Conservation (phyloP, 495 filamentous ascomycete genomes). For the Talaromyces liani region DNA sequence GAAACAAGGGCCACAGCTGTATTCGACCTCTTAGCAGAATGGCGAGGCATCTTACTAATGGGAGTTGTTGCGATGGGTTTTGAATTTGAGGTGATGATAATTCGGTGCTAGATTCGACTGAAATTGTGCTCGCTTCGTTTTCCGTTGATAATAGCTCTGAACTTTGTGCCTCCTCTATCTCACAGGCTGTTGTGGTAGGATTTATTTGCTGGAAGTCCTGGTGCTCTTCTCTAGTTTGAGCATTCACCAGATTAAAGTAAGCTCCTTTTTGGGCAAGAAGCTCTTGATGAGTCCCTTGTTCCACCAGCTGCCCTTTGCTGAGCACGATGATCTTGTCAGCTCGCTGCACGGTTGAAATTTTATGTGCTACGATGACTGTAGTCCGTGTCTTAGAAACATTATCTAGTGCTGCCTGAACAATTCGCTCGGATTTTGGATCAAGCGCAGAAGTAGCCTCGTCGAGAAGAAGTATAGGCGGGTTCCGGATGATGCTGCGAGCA, state of each 20-base stretch:
- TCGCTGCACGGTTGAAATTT: constrained; percentile 45
- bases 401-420: constrained; percentile 41
- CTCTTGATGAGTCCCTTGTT: constrained; percentile 42
- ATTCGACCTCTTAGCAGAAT: background rate
- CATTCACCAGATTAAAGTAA: constrained; percentile 37
- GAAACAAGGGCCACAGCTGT: background rate
- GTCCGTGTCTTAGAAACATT: constrained; percentile 30
- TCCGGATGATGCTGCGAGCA: constrained; percentile 72
- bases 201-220: background rate
- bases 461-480: constrained; percentile 71
- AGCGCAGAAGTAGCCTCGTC: constrained; percentile 47
- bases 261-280: constrained; percentile 33
- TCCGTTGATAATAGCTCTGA: background rate
- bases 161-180: background rate
- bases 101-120: too few species aligned
- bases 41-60: background rate
- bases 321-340: constrained; percentile 50
- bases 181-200: background rate
- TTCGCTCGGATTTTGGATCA: constrained; percentile 38
- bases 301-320: constrained; percentile 33
- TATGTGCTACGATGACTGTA: constrained; percentile 47
- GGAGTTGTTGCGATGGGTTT: background rate
- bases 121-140: too few species aligned
- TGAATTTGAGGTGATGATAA: too few species aligned
- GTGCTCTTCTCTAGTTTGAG: constrained; percentile 18